These are phyloP conservation scores for Penicillium daleae DNA, from an alignment of 495 filamentous ascomycete genomes.

Conservation along the genomic window DNA sequence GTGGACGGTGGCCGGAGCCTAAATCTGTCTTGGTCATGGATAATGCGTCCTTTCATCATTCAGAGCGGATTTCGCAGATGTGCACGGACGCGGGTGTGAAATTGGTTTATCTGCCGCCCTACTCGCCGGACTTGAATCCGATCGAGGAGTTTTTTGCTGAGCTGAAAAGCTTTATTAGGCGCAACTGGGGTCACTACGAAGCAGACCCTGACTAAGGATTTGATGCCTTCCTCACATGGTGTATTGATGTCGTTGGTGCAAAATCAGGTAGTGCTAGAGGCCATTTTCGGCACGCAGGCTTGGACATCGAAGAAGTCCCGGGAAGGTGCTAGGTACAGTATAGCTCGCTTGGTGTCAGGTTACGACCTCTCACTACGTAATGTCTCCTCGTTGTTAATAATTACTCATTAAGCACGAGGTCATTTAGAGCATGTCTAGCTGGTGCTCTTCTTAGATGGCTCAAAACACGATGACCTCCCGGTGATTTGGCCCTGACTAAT, in stretches of 20 bases:
- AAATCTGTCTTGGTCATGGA: conserved; percentile 23
- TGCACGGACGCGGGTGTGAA: conserved; percentile 40
- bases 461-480: too few species aligned
- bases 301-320: too few species aligned
- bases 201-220: conserved; percentile 41
- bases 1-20: conserved; percentile 38
- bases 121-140: neutral
- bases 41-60: conserved; percentile 43
- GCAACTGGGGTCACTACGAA: conserved; percentile 19
- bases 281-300: too few species aligned
- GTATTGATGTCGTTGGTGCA: conserved; percentile 27
- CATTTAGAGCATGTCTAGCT: too few species aligned
- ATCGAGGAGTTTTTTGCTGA: conserved; percentile 30
- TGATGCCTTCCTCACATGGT: conserved; percentile 27
- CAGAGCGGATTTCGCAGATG: conserved; percentile 36
- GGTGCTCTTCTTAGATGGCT: too few species aligned
- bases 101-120: conserved; percentile 30
- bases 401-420: too few species aligned
- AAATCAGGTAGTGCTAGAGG: neutral
- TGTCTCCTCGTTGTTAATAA: too few species aligned
- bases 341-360: too few species aligned
- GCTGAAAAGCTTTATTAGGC: conserved; percentile 26
- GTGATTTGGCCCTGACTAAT: too few species aligned
- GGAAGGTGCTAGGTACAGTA: too few species aligned
- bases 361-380: too few species aligned